Evolutionary conservation across 2,329 filamentous ascomycete species (phyloP).

Genomic region (Fusarium acutatum): DNA sequence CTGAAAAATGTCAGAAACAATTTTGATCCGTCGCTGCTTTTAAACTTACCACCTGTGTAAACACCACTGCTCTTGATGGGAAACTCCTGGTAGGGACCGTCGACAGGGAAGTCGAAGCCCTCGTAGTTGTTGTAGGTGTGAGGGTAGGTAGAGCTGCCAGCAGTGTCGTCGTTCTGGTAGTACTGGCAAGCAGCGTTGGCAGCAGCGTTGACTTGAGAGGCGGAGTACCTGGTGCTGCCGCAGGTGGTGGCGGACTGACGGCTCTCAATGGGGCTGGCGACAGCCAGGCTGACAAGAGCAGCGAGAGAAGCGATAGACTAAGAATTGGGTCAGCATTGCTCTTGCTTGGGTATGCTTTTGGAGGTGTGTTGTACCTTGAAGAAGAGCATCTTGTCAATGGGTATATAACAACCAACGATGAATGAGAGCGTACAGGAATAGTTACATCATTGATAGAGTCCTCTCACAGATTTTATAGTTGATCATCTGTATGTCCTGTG

Average conservation of each 20-base stretch:
- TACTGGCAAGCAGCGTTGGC: constrained; percentile 40
- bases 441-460: neutral
- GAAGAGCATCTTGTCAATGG: constrained; percentile 32
- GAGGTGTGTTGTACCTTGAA: constrained; percentile 13
- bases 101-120: constrained; percentile 47
- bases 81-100: constrained; percentile 51
- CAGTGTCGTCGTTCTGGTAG: constrained; percentile 31
- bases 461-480: neutral
- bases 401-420: neutral
- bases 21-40: rapidly evolving
- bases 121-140: constrained; percentile 52
- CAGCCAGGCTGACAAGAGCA: constrained; percentile 41
- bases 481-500: neutral
- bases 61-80: constrained; percentile 46
- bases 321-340: neutral
- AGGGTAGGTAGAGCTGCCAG: constrained; percentile 48
- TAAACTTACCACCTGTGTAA: constrained; percentile 47
- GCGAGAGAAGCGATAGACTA: constrained; percentile 40
- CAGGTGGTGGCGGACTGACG: constrained; percentile 42
- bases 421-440: neutral
- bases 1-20: constrained; percentile 13
- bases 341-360: rapidly evolving
- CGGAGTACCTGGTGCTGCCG: constrained; percentile 43
- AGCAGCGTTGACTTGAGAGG: constrained; percentile 41
- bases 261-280: constrained; percentile 40